A percentile compares a stretch with the other conserved stretches of the same genome.
Evolutionary conservation across 2,329 filamentous ascomycete genomes (phyloP).

Genomic region (Mariannaea sp.): DNA sequence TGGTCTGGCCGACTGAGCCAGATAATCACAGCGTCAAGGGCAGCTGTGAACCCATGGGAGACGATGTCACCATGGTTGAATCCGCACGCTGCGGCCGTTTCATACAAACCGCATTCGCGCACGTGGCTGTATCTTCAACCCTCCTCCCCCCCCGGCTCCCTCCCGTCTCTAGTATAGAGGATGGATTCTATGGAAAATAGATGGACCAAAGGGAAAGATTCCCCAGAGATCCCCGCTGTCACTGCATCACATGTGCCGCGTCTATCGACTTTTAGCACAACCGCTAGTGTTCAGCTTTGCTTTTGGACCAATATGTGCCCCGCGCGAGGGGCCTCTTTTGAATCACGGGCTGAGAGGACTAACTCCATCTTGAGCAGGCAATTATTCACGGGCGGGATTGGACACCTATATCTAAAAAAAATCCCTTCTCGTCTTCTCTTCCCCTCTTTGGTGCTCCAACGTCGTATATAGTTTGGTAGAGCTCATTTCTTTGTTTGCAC

Average conservation of each 20-base stretch:
- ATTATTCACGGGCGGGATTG: not conserved
- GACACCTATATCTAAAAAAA: not conserved
- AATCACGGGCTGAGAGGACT: slow-evolving; percentile 7
- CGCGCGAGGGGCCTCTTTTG: not conserved
- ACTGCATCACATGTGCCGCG: not conserved
- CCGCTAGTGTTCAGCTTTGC: slow-evolving; percentile 17
- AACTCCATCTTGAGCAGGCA: slow-evolving; percentile 9
- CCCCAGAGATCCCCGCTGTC: too few relatives aligned
- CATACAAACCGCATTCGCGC: too few relatives aligned
- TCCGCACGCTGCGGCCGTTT: too few relatives aligned
- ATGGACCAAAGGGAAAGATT: not conserved
- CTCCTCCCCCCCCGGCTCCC: too few relatives aligned
- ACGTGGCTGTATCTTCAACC: too few relatives aligned
- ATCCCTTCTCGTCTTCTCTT: not conserved
- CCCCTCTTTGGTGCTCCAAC: too few relatives aligned
- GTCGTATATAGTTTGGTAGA: too few relatives aligned
- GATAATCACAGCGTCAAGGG: too few relatives aligned
- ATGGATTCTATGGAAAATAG: not conserved
- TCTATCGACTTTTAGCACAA: slow-evolving; percentile 13
- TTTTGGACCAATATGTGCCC: slow-evolving; percentile 9
- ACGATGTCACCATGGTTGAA: too few relatives aligned
- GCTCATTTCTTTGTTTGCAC: not conserved
- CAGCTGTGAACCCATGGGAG: too few relatives aligned
- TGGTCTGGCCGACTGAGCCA: too few relatives aligned
- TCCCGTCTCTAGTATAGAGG: too few relatives aligned